A percentile compares a stretch with the other conserved stretches of the same genome.
Conservation (phyloP, 805 yeast genomes). For the Candida adriatica region DNA sequence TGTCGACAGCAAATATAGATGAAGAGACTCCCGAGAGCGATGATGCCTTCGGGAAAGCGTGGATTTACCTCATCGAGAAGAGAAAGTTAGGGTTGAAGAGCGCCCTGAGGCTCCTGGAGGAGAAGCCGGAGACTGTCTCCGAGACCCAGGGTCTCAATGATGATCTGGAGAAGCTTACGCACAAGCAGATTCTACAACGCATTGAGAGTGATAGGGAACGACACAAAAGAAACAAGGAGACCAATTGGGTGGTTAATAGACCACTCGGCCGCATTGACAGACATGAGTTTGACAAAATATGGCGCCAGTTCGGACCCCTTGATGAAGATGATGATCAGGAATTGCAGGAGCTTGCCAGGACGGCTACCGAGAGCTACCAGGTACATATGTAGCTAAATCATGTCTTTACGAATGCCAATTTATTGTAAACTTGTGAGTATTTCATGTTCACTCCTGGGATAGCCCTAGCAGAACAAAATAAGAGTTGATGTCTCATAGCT, state of each 20-base stretch:
- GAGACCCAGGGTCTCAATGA: conserved; percentile 20
- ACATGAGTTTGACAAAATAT: conserved; percentile 42
- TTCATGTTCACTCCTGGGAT: too few relatives aligned
- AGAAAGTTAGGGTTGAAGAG: conserved; percentile 13
- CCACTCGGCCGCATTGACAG: conserved; percentile 33
- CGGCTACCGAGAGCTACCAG: conserved; percentile 45
- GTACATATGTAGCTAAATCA: too few relatives aligned
- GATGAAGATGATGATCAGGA: conserved; percentile 42
- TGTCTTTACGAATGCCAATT: too few relatives aligned
- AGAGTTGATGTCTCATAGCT: neutral
- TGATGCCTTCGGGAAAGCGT: conserved; percentile 17
- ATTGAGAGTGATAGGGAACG: conserved; percentile 94
- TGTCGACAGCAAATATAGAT: conserved; percentile 3
- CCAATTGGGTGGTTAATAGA: conserved; percentile 63
- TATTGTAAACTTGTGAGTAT: too few relatives aligned
- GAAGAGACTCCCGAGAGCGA: conserved; percentile 1
- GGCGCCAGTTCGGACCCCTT: conserved; percentile 31
- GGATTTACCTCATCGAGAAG: conserved; percentile 17
- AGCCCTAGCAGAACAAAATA: too few relatives aligned
- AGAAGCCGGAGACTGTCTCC: neutral
- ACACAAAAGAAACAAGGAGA: conserved; percentile 78
- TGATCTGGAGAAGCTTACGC: conserved; percentile 40
- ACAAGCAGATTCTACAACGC: conserved; percentile 58
- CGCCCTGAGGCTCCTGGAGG: conserved; percentile 9
- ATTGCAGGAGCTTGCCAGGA: conserved; percentile 46